These are phyloP conservation scores for Oryza nivara DNA, from an alignment of 176 grass and related monocot species.

Conservation along the genomic window DNA sequence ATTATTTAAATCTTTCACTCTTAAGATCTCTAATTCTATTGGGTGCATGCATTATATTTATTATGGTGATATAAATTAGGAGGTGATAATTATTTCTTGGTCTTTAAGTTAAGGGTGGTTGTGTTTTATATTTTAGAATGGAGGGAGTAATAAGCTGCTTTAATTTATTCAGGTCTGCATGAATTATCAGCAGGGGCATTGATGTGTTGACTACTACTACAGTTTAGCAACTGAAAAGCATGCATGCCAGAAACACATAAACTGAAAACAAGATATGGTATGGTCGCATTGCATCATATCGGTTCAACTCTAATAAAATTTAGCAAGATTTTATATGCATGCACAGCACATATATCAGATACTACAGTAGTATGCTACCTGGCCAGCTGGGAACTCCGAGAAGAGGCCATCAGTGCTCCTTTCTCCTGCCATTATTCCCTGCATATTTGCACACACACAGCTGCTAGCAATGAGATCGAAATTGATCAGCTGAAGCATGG, in stretches of 20 bases:
- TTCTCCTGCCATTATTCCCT: slow-evolving; percentile 49
- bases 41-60: no score
- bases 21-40: no score
- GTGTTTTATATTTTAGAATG: no score
- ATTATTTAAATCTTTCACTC: no score
- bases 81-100: no score
- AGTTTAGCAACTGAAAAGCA: slow-evolving; percentile 26
- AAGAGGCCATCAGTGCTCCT: slow-evolving; percentile 42
- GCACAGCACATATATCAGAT: background rate
- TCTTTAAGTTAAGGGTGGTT: no score
- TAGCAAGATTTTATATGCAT: background rate
- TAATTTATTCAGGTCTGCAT: background rate
- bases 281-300: background rate
- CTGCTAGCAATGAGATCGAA: slow-evolving; percentile 1
- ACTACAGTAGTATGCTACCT: slow-evolving; percentile 25
- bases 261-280: background rate
- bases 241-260: background rate
- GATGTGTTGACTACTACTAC: background rate
- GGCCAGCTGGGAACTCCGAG: slow-evolving; percentile 50
- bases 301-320: background rate
- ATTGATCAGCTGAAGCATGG: slow-evolving; percentile 10
- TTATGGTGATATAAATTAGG: no score
- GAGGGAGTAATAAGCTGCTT: background rate
- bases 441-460: background rate
- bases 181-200: background rate